Conservation (phyloP, 306 rosid species). For the Cicer judaicum region DNA sequence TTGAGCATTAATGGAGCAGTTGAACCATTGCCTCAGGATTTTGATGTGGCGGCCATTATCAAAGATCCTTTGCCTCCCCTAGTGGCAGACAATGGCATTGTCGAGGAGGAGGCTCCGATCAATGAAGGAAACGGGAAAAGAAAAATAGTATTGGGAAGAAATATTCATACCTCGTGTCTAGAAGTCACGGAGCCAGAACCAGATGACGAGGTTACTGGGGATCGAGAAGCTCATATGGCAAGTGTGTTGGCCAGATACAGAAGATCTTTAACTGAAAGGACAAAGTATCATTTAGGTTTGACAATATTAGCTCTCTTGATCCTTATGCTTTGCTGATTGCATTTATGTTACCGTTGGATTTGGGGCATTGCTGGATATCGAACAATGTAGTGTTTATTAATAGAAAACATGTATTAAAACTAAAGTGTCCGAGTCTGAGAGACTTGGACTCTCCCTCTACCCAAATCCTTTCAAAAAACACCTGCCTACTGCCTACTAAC, state of each 20-base stretch:
- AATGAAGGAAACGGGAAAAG: constrained; percentile 42
- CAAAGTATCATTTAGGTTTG: constrained; percentile 80
- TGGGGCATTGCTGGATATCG: not conserved
- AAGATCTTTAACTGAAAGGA: constrained; percentile 76
- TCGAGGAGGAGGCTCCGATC: constrained; percentile 8
- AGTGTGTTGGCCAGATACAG: constrained; percentile 78
- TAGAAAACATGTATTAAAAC: not conserved
- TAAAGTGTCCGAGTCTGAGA: not conserved
- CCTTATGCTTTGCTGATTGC: constrained; percentile 29
- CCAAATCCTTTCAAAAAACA: not conserved
- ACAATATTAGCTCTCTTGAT: constrained; percentile 12
- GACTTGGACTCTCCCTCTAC: not conserved
- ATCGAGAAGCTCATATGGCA: constrained; percentile 85
- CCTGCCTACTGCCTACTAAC: not conserved
- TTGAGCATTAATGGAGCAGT: constrained; percentile 40
- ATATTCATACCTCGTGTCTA: constrained; percentile 73
- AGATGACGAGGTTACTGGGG: constrained; percentile 86
- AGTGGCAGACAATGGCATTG: constrained; percentile 29
- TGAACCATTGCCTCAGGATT: constrained; percentile 51
- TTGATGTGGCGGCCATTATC: constrained; percentile 39
- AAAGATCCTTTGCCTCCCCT: constrained; percentile 49
- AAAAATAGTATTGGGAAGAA: constrained; percentile 77
- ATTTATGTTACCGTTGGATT: not conserved
- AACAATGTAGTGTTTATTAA: not conserved
- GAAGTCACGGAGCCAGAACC: constrained; percentile 83